Conservation (phyloP, 83 land plant genomes). For the Diphasiastrum complanatum region DNA sequence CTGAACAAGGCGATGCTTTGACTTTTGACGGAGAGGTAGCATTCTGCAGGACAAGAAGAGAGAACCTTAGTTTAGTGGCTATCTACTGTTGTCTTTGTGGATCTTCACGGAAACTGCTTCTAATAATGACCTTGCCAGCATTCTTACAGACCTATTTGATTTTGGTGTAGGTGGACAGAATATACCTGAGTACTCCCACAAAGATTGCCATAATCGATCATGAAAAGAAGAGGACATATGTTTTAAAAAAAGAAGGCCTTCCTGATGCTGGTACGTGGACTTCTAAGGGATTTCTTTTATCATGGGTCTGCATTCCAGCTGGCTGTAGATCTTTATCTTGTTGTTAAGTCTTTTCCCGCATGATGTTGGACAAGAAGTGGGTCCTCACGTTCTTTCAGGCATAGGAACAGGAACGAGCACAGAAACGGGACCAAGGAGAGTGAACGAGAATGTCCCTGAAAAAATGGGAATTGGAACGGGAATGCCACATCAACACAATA, state of each 20-base stretch:
- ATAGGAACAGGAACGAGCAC: too few relatives aligned
- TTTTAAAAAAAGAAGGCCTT: conserved; percentile 55
- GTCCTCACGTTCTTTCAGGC: too few relatives aligned
- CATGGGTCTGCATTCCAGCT: too few relatives aligned
- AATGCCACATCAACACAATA: too few relatives aligned
- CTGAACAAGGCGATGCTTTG: conserved; percentile 78
- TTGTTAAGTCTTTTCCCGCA: too few relatives aligned
- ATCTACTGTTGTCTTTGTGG: neutral
- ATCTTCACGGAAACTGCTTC: neutral
- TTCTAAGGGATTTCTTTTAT: too few relatives aligned
- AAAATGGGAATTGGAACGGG: too few relatives aligned
- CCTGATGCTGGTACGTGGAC: conserved; percentile 70
- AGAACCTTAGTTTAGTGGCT: too few relatives aligned
- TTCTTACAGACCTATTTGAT: neutral
- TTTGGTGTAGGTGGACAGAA: conserved; percentile 47
- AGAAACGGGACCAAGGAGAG: too few relatives aligned
- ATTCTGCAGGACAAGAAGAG: neutral
- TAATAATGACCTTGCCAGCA: neutral
- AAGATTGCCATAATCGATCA: conserved; percentile 61
- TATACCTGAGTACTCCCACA: conserved; percentile 54
- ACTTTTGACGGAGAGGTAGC: conserved; percentile 78
- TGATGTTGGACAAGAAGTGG: too few relatives aligned
- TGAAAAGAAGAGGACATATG: conserved; percentile 57
- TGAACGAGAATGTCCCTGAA: too few relatives aligned
- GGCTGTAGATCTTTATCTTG: too few relatives aligned